A percentile compares a stretch with the other conserved stretches of the same genome.
These are phyloP conservation scores for Rhodomyrtus psidioides DNA, from an alignment of 441 rosid genomes.

Conservation along the genomic window DNA sequence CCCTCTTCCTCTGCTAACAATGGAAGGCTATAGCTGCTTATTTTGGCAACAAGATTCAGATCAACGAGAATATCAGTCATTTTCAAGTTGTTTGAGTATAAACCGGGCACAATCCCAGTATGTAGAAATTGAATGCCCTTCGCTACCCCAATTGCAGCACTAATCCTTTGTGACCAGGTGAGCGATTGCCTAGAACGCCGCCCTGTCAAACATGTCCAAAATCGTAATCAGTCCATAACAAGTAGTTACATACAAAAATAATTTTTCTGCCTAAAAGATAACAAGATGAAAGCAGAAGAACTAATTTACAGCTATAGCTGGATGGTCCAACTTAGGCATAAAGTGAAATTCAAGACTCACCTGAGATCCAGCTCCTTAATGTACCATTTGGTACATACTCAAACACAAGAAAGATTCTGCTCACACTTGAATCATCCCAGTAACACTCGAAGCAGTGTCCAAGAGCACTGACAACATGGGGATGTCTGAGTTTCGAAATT, in stretches of 20 bases:
- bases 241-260: neutral
- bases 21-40: constrained; percentile 86
- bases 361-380: constrained; percentile 81
- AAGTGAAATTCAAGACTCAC: constrained; percentile 22
- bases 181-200: constrained; percentile 30
- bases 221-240: neutral
- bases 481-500: constrained; percentile 79
- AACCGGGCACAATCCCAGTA: constrained; percentile 84
- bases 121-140: constrained; percentile 93
- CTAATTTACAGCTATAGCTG: neutral
- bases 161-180: constrained; percentile 74
- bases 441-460: constrained; percentile 94
- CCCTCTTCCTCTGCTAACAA: constrained; percentile 50
- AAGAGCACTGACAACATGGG: constrained; percentile 79
- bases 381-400: constrained; percentile 88
- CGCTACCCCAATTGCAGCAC: constrained; percentile 74
- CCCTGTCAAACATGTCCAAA: constrained; percentile 27
- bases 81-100: constrained; percentile 68
- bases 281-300: neutral
- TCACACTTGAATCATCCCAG: constrained; percentile 88
- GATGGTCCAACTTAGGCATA: neutral
- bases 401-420: constrained; percentile 80
- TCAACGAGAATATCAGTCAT: constrained; percentile 79
- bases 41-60: constrained; percentile 69
- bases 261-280: neutral